These are phyloP conservation scores for Heritiera littoralis DNA, from an alignment of 345 rosid species.

Conservation along the genomic window DNA sequence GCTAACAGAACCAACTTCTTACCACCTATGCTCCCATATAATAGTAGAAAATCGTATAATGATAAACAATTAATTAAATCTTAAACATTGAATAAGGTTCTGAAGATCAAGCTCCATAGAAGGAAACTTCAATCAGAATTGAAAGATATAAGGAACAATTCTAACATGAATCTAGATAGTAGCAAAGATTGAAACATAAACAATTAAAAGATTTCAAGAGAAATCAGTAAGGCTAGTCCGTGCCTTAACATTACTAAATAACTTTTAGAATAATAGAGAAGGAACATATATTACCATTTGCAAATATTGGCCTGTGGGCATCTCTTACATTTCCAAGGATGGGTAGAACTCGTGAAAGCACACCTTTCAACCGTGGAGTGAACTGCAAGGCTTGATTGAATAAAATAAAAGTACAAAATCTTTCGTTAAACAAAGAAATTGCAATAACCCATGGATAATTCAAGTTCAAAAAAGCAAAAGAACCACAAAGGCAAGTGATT, in stretches of 20 bases:
- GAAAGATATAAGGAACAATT: neutral
- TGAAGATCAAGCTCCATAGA: slow-evolving; percentile 13
- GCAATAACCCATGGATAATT: slow-evolving; percentile 20
- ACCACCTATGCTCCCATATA: neutral
- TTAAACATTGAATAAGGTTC: neutral
- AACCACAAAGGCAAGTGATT: slow-evolving; percentile 34
- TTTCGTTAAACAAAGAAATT: slow-evolving; percentile 38
- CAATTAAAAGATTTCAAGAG: slow-evolving; percentile 19
- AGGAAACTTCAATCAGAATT: neutral
- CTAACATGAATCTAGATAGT: neutral
- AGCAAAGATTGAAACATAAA: slow-evolving; percentile 5
- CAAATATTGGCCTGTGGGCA: slow-evolving; percentile 83
- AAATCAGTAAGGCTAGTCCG: neutral
- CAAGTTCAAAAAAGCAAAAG: slow-evolving; percentile 15
- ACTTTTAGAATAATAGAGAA: neutral
- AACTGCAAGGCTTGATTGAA: slow-evolving; percentile 83
- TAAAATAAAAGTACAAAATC: slow-evolving; percentile 27
- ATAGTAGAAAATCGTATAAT: neutral
- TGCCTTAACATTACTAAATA: neutral
- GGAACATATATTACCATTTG: slow-evolving; percentile 59
- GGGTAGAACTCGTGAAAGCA: slow-evolving; percentile 82
- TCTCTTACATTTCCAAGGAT: slow-evolving; percentile 92
- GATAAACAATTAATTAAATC: neutral
- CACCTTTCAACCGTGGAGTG: slow-evolving; percentile 87
- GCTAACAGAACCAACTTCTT: neutral